These are phyloP conservation scores for Astraeus odoratus DNA, from an alignment of 768 basidiomycete species.

Conservation along the genomic window DNA sequence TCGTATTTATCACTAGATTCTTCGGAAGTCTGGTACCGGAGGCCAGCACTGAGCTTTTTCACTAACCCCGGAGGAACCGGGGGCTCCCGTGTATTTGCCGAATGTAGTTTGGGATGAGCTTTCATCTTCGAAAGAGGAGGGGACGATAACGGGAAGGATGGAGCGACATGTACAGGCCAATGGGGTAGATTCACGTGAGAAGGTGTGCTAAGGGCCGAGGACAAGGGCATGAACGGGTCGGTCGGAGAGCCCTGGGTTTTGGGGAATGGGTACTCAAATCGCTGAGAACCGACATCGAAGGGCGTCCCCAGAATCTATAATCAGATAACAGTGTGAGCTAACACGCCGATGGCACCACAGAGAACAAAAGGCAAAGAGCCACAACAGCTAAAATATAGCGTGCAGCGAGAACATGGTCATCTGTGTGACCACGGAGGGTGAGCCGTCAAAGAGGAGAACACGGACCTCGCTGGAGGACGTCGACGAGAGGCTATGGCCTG, in stretches of 20 bases:
- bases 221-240: slow-evolving; percentile 19
- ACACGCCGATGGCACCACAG: not conserved
- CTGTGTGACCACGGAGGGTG: slow-evolving; percentile 1
- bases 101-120: slow-evolving; percentile 25
- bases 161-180: slow-evolving; percentile 23
- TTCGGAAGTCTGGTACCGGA: slow-evolving; percentile 21
- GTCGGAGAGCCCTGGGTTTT: slow-evolving; percentile 23
- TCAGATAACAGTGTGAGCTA: not conserved
- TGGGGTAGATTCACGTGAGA: slow-evolving; percentile 19
- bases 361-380: not conserved
- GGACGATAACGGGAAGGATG: slow-evolving; percentile 24
- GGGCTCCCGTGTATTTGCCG: slow-evolving; percentile 21
- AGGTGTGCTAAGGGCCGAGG: slow-evolving; percentile 16
- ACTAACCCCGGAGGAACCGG: slow-evolving; percentile 27
- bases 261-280: slow-evolving; percentile 29
- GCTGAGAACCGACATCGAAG: slow-evolving; percentile 27
- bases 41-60: slow-evolving; percentile 17
- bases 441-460: slow-evolving; percentile 4
- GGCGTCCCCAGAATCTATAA: slow-evolving; percentile 27
- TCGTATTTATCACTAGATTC: slow-evolving; percentile 26
- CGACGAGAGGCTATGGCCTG: slow-evolving; percentile 25
- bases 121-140: slow-evolving; percentile 23
- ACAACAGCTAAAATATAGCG: not conserved
- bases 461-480: slow-evolving; percentile 27
- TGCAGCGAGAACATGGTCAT: slow-evolving; percentile 4